A percentile compares a stretch with the other conserved stretches of the same genome.
phyloP scores from a whole-genome alignment of 2,329 filamentous ascomycete genomes.

The Cladosporium sp. region DNA sequence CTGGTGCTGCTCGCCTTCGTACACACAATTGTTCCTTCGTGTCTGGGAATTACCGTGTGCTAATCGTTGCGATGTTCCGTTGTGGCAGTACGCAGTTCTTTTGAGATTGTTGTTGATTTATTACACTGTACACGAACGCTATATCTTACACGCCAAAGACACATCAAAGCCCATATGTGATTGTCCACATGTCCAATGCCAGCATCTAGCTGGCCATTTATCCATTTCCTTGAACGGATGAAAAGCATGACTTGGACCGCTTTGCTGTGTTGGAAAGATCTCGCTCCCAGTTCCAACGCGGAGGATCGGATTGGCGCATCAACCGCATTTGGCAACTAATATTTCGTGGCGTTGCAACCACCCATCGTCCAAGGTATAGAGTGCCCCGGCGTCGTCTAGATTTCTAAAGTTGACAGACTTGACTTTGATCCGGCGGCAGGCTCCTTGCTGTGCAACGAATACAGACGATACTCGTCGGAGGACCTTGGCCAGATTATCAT shows the following conservation, averaged over 20 bases:
- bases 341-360: background rate
- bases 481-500: background rate
- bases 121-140: background rate
- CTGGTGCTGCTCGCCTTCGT: background rate
- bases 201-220: too few species aligned
- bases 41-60: background rate
- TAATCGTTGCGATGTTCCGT: background rate
- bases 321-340: background rate
- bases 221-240: too few species aligned
- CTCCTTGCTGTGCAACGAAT: too few species aligned
- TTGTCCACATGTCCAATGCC: too few species aligned
- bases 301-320: background rate
- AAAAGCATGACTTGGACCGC: background rate
- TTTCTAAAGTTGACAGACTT: background rate
- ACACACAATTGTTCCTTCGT: background rate
- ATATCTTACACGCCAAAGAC: background rate
- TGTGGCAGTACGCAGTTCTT: background rate
- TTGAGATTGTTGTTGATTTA: background rate
- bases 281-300: background rate
- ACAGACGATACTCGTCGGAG: too few species aligned
- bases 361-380: background rate
- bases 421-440: background rate
- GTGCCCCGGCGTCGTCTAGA: background rate
- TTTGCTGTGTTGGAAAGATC: background rate
- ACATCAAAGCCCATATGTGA: too few species aligned